Conservation (phyloP, 139 green algal species). For the Volvox africanus region DNA sequence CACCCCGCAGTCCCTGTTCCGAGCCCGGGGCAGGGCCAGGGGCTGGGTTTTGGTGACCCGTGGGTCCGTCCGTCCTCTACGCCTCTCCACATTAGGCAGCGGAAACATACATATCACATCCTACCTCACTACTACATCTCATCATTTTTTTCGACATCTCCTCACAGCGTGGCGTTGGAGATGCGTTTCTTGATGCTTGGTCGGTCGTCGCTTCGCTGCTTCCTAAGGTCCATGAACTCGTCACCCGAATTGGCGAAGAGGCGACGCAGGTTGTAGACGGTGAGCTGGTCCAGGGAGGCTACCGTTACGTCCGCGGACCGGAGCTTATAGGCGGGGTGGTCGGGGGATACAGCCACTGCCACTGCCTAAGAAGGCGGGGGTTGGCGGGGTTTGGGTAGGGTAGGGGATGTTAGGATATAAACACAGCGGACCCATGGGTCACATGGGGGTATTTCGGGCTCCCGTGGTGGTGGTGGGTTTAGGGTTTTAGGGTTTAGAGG, state of each 20-base stretch:
- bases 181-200: background rate
- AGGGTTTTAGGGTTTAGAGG: background rate
- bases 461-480: background rate
- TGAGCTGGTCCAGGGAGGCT: conserved; percentile 78
- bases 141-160: too few species aligned
- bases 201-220: conserved; percentile 24
- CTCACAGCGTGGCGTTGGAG: background rate
- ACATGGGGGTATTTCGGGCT: background rate
- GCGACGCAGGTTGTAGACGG: conserved; percentile 88
- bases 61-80: too few species aligned
- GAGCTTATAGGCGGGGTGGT: conserved; percentile 67
- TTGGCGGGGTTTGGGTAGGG: background rate
- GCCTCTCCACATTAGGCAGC: too few species aligned
- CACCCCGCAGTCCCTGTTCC: too few species aligned
- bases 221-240: conserved; percentile 71
- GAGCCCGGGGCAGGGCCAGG: too few species aligned
- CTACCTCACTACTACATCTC: too few species aligned
- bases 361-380: conserved; percentile 7
- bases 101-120: too few species aligned
- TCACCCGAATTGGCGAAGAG: conserved; percentile 71
- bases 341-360: conserved; percentile 19
- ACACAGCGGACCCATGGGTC: background rate
- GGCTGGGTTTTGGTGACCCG: too few species aligned
- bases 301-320: conserved; percentile 86
- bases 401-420: background rate